Base-by-base conservation (phyloP, 2,329 filamentous ascomycete species). In the Cytospora chrysosperma region DNA sequence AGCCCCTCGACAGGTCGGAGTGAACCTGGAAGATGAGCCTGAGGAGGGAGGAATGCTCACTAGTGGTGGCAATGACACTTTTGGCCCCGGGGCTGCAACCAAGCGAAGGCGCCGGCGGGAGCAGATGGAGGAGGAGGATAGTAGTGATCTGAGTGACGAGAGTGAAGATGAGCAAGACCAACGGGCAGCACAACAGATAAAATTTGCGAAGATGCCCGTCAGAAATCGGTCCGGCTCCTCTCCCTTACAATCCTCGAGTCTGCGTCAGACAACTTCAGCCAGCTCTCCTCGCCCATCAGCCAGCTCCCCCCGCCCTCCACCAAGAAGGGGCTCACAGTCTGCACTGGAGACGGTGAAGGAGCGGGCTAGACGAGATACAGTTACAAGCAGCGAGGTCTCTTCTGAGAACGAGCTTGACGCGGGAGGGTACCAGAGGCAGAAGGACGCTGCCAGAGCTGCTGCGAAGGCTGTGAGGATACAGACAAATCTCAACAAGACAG, bases 121-220 rank as follows among this genome's bases (percentile, higher is more conserved):
- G 75, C 88, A 91, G 74, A 85, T 92, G 78, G 90, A 93, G 69
- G 91, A 95, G 70, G 90, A 93, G 63, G 91, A 94, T 72, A 95
- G 91, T 75, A 93, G 90, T 71, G 91, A 94, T 70, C 78, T 94
- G 60, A 93, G 90, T 72, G 91, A 95, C 70, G 90, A 94, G 69
- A 94, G 90, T 70, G 91, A 95, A 57, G 90, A 93, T 27, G 90
- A 93, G 59, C 81, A 85, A 1, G 89, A 92, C 62, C 83, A 87
- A 66, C 76, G 90, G 60, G 89, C 91, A 52, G 89, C 90, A 2
- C 92, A 96, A 73, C 92, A 96, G 74, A 97, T 98, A 74, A 93
- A 94, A 72, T 99, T 99, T 76, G 88, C 90, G 56, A 98, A 98
- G 77, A 94, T 97, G 91, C 94, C 95, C 1, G 84, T 97, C 51